Conservation (phyloP, 2,329 filamentous ascomycete species). For the Phyllosticta citribraziliensis region DNA sequence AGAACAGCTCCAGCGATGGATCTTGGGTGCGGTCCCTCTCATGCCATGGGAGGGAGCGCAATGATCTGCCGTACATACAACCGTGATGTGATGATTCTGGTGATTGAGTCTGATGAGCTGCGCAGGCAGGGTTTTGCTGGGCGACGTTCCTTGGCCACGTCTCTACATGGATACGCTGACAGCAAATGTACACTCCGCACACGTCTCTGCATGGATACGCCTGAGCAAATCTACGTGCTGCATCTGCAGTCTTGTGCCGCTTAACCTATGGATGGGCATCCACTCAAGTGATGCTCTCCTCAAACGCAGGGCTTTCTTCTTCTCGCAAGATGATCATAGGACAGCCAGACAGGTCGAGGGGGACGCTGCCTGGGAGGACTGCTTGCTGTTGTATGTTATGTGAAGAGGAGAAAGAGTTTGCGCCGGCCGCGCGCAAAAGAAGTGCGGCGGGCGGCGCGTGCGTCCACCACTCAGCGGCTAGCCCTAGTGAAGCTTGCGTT, state of each 20-base stretch:
- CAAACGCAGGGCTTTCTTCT: constrained; percentile 19
- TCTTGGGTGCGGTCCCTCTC: constrained; percentile 50
- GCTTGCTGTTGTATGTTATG: constrained; percentile 1
- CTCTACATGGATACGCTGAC: too few relatives aligned
- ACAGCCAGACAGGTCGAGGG: constrained; percentile 4
- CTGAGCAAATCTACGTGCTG: background rate
- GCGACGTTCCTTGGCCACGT: background rate
- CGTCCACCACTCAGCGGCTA: background rate
- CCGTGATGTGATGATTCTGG: background rate
- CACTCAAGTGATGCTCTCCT: constrained; percentile 21
- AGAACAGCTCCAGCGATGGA: constrained; percentile 39
- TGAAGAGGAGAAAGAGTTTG: background rate
- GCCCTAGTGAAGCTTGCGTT: background rate
- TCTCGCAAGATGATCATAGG: constrained; percentile 19
- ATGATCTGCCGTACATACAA: constrained; percentile 47
- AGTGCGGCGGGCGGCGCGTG: background rate
- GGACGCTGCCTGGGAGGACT: constrained; percentile 24
- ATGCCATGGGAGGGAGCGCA: constrained; percentile 45
- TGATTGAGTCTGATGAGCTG: background rate
- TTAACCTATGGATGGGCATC: constrained; percentile 21
- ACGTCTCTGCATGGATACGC: background rate
- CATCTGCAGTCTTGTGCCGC: constrained; percentile 3
- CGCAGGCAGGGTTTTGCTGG: background rate
- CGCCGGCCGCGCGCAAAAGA: background rate
- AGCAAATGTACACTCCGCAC: too few relatives aligned